Base-by-base conservation (phyloP, 2,329 filamentous ascomycete species). In the Xylogone sp. region DNA sequence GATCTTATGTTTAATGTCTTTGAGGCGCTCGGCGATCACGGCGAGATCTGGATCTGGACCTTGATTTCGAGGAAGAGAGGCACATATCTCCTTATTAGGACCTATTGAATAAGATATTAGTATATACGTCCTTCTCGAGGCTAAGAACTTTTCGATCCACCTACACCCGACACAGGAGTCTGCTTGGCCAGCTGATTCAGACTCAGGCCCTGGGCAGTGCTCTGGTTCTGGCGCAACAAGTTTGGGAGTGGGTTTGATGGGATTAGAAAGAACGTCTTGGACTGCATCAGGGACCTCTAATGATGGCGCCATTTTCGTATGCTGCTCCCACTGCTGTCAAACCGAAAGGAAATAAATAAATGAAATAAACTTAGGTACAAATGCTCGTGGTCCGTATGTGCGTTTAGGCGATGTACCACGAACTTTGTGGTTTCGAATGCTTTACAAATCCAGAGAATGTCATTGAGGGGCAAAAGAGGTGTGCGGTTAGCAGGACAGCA, bases 221-320 rank as follows among this genome's bases (percentile, higher is more conserved):
- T 97, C 91, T 74, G 93, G 93, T 67, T 97, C 92, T 42, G 94
- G 93, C 19, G 94, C 94, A 57, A 97, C 88, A 49, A 99, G 87
- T 57, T 90, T 80, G 1, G 93, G 91, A 48, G 88, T 86, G 50
- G 82, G 76, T 69, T 91, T 91, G 51, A 92, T 76, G 7, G 89
- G 87, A 65, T 89, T 86, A 59, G 83, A 75, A 59, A 96, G 75
- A 56, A 91, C 86, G 53, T 90, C 85, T 56, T 85, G 77, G 48
- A 85, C 76, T 39, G 78, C 68, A 49, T 81, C 79, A 46, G 86
- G 80, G 62, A 86, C 83, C 73, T 95, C 87, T 43, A 96, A 75
- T 21, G 87, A 90, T 18, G 90, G 90, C 49, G 90, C 86, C 90
- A 96, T 96, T n/a, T 34, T 63, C 24, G 24, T 13, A 46, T n/a